Conservation (phyloP, 306 rosid genomes). For the Adenanthera pavonina region DNA sequence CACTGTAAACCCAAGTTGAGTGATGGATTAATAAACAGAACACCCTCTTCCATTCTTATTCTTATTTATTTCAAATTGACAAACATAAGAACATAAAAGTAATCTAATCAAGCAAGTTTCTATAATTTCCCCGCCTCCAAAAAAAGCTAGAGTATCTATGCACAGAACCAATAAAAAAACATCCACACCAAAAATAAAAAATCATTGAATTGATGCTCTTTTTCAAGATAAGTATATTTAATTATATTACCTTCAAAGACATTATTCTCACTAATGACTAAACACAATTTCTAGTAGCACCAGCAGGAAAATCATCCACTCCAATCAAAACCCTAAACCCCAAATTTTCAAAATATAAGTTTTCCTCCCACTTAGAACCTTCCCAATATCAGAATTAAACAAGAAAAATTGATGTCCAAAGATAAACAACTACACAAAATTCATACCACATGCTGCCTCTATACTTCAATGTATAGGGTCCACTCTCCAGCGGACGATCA, state of each 20-base stretch:
- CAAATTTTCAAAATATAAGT: background rate
- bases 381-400: conserved; percentile 33
- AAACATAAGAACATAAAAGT: background rate
- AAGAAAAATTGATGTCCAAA: background rate
- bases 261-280: conserved; percentile 26
- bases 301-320: background rate
- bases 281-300: background rate
- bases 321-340: conserved; percentile 33
- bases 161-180: background rate
- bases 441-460: conserved; percentile 15
- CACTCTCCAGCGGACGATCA: conserved; percentile 13
- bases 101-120: background rate
- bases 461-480: conserved; percentile 5
- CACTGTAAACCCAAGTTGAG: background rate
- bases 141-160: background rate
- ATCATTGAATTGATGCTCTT: background rate
- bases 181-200: background rate
- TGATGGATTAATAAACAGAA: background rate
- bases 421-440: background rate
- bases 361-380: background rate
- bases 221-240: background rate
- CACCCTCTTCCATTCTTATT: background rate
- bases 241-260: background rate
- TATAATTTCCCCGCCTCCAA: background rate
- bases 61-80: background rate